These are phyloP conservation scores for Metarhizium guizhouense DNA, from an alignment of 2,329 filamentous ascomycete genomes.

Conservation along the genomic window DNA sequence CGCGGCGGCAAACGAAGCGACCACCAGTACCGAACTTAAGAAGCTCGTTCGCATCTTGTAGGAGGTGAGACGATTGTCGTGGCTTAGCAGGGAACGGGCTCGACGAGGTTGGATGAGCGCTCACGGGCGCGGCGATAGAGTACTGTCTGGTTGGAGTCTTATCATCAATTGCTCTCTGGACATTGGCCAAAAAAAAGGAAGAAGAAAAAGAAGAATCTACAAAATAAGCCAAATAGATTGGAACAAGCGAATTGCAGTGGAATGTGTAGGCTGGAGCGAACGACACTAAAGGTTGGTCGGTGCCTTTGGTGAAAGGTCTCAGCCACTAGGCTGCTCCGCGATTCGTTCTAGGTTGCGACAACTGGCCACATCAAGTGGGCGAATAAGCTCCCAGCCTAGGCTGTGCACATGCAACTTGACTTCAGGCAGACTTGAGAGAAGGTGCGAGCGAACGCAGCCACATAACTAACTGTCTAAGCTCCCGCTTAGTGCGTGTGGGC, in stretches of 20 bases:
- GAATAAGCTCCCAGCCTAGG: not conserved
- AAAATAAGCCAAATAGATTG: not conserved
- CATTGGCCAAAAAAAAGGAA: no score
- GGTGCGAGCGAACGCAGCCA: no score
- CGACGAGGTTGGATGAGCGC: not conserved
- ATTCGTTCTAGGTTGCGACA: not conserved
- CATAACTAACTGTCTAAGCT: no score
- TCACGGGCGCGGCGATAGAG: not conserved
- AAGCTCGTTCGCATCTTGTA: conserved; percentile 18
- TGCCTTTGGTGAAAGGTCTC: not conserved
- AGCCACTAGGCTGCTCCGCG: not conserved
- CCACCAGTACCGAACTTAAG: conserved; percentile 23
- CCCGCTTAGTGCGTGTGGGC: no score
- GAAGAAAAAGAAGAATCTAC: no score
- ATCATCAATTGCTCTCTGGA: not conserved
- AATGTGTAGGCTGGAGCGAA: not conserved
- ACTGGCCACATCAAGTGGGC: not conserved
- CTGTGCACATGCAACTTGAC: no score
- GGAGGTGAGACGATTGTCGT: not conserved
- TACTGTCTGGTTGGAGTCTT: not conserved
- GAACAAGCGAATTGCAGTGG: not conserved
- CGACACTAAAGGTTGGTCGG: no score
- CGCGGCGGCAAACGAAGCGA: conserved; percentile 23
- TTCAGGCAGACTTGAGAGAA: no score
- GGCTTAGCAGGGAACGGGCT: not conserved